These are phyloP conservation scores for Rugonectria rugulosa DNA, from an alignment of 2,329 filamentous ascomycete genomes.

Conservation along the genomic window DNA sequence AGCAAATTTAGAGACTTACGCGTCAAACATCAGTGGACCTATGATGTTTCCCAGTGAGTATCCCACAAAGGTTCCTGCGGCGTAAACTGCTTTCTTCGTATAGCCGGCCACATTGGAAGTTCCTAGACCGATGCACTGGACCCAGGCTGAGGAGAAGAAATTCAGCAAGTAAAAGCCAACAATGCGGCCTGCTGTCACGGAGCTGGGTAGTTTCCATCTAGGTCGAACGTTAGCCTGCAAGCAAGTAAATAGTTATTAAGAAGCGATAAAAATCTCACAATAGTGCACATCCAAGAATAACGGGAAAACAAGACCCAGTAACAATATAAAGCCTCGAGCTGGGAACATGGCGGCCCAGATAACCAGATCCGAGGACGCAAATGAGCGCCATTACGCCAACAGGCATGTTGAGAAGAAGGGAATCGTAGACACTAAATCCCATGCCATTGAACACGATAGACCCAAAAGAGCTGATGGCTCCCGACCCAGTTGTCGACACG, in stretches of 20 bases:
- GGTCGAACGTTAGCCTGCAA: neutral
- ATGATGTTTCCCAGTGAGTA: slow-evolving; percentile 46
- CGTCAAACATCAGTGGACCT: slow-evolving; percentile 43
- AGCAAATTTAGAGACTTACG: slow-evolving; percentile 26
- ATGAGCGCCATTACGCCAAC: slow-evolving; percentile 42
- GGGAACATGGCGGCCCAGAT: slow-evolving; percentile 33
- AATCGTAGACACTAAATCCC: slow-evolving; percentile 43
- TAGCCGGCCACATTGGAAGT: slow-evolving; percentile 44
- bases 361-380: slow-evolving; percentile 41
- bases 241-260: neutral
- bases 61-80: slow-evolving; percentile 42
- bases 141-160: slow-evolving; percentile 42
- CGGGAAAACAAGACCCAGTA: slow-evolving; percentile 35
- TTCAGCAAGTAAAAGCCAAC: slow-evolving; percentile 41
- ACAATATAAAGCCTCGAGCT: slow-evolving; percentile 40
- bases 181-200: slow-evolving; percentile 34
- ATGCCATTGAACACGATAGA: slow-evolving; percentile 45
- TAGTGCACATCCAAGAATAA: slow-evolving; percentile 40
- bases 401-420: slow-evolving; percentile 45
- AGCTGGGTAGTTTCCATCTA: slow-evolving; percentile 36
- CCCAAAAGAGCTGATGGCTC: slow-evolving; percentile 41
- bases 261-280: slow-evolving; percentile 28
- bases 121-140: slow-evolving; percentile 41
- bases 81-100: slow-evolving; percentile 43
- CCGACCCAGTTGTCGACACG: slow-evolving; percentile 41